A percentile compares a stretch with the other conserved stretches of the same genome.
Conservation (phyloP, 331 rosid genomes). For the Ulmus americana region DNA sequence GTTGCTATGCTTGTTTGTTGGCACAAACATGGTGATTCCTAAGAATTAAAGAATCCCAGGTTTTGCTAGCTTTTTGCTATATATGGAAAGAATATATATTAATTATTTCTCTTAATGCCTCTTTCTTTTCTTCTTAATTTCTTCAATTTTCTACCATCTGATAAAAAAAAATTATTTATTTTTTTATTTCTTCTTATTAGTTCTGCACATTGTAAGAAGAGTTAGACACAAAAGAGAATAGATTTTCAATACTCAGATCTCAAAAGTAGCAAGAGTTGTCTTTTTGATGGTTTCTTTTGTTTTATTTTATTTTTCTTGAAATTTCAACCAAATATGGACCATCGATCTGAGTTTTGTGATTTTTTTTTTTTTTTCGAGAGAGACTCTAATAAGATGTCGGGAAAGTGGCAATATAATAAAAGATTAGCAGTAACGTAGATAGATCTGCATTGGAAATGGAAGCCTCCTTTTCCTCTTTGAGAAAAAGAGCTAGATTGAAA, state of each 20-base stretch:
- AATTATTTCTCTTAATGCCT: conserved; percentile 9
- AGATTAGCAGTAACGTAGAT: conserved; percentile 15
- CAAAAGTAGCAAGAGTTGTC: neutral
- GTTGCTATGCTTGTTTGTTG: conserved; percentile 96
- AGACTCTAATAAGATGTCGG: conserved; percentile 35
- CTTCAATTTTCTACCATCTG: conserved; percentile 23
- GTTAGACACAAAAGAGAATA: conserved; percentile 15
- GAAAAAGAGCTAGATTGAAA: conserved; percentile 16
- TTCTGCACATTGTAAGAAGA: conserved; percentile 28
- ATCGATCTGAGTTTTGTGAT: too few relatives aligned
- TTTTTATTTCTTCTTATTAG: neutral
- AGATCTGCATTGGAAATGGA: conserved; percentile 48
- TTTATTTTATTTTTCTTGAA: conserved; percentile 6
- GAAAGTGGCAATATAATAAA: conserved; percentile 27
- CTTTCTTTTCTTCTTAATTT: conserved; percentile 18
- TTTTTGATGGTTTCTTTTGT: neutral
- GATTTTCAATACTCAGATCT: conserved; percentile 18
- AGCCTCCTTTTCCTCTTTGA: conserved; percentile 40
- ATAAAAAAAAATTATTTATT: conserved; percentile 22
- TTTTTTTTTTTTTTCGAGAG: neutral
- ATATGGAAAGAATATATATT: too few relatives aligned
- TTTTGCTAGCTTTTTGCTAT: too few relatives aligned
- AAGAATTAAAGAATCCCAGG: conserved; percentile 11
- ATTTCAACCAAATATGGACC: neutral
- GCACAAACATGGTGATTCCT: conserved; percentile 91